phyloP scores from a whole-genome alignment of 106 monocot genomes.

The Acorus gramineus region DNA sequence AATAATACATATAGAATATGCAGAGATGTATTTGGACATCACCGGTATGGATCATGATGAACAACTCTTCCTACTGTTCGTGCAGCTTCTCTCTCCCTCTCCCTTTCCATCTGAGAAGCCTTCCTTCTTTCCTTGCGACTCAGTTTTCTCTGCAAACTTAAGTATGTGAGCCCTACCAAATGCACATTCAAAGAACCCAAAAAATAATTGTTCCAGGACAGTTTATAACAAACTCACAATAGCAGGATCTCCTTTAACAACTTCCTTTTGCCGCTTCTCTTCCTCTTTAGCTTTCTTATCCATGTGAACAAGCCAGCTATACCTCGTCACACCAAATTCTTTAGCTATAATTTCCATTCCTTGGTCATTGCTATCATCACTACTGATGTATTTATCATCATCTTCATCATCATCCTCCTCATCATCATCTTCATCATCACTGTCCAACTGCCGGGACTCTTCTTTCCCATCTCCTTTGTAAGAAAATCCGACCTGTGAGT shows the following conservation, averaged over 20 bases:
- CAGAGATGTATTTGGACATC: background rate
- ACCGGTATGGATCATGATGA: conserved; percentile 94
- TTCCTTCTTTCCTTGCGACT: conserved; percentile 99
- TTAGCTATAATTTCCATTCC: conserved; percentile 82
- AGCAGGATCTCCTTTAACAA: conserved; percentile 88
- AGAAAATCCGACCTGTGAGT: conserved; percentile 95
- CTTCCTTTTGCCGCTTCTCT: conserved; percentile 92
- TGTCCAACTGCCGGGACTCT: conserved; percentile 37
- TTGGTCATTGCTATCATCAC: conserved; percentile 95
- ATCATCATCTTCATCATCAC: conserved; percentile 54
- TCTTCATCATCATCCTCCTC: conserved; percentile 76
- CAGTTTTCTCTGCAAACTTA: conserved; percentile 61
- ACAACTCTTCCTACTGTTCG: conserved; percentile 48
- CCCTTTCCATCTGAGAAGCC: conserved; percentile 92
- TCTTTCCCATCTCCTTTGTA: conserved; percentile 69
- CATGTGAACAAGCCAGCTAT: conserved; percentile 98
- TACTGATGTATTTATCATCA: conserved; percentile 89
- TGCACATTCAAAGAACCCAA: background rate
- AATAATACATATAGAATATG: conserved; percentile 2
- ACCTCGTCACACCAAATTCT: conserved; percentile 96
- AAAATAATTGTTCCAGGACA: background rate
- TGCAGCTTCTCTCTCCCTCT: conserved; percentile 72
- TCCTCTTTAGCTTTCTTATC: conserved; percentile 96
- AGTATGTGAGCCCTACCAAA: background rate
- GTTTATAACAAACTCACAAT: conserved; percentile 47